Evolutionary conservation across 73 alveolate species (phyloP).

Genomic region (Paramecium octaurelia): DNA sequence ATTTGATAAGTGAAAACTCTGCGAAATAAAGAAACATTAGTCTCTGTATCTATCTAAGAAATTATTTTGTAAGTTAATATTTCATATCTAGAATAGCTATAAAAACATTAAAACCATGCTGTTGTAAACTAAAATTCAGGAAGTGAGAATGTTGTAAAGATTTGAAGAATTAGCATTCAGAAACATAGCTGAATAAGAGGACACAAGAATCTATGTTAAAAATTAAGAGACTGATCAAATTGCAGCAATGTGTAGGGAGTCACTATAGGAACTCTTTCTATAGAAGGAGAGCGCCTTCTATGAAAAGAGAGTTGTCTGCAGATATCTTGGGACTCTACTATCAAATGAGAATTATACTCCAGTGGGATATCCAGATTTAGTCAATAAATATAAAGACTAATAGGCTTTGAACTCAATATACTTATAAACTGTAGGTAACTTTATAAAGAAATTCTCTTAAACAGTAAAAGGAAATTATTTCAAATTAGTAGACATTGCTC

Average conservation of each 20-base stretch:
- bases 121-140: conserved; percentile 6
- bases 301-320: not conserved
- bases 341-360: not conserved
- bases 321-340: not conserved
- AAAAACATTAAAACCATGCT: conserved; percentile 23
- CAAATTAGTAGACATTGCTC: conserved; percentile 42
- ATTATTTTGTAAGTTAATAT: conserved; percentile 22
- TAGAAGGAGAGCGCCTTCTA: conserved; percentile 46
- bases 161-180: conserved; percentile 37
- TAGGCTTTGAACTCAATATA: not conserved
- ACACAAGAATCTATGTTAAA: conserved; percentile 26
- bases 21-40: conserved; percentile 37
- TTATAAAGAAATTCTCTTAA: not conserved
- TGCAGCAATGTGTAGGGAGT: conserved; percentile 24
- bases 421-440: not conserved
- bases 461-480: not conserved
- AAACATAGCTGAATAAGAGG: not conserved
- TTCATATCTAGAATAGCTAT: conserved; percentile 7
- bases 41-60: not conserved
- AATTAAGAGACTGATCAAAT: conserved; percentile 1
- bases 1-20: not conserved
- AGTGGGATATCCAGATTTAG: conserved; percentile 7
- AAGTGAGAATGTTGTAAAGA: conserved; percentile 23
- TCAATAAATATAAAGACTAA: conserved; percentile 10
- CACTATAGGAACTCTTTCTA: not conserved